Conservation (phyloP, 352 stramenopile species). For the Globisporangium echinulatum region DNA sequence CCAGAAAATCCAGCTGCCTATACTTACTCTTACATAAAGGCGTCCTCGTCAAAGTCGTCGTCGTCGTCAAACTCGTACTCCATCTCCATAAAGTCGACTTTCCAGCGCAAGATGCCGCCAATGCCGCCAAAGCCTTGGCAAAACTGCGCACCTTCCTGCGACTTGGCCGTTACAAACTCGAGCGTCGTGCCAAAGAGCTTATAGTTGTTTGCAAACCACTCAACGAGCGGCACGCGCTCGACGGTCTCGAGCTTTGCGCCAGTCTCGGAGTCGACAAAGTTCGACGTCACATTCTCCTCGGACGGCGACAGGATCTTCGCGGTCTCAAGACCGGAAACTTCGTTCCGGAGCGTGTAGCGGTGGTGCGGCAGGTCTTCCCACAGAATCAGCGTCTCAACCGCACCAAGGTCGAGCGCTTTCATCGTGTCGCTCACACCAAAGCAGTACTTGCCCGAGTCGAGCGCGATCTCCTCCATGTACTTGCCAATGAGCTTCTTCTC, state of each 20-base stretch:
- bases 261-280: slow-evolving; percentile 95
- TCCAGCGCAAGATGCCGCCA: slow-evolving; percentile 97
- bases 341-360: slow-evolving; percentile 93
- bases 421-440: slow-evolving; percentile 99
- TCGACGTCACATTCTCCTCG: slow-evolving; percentile 91
- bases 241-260: slow-evolving; percentile 96
- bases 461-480: slow-evolving; percentile 99
- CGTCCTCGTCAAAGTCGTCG: slow-evolving; percentile 84
- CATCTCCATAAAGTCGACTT: slow-evolving; percentile 98
- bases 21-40: slow-evolving; percentile 85
- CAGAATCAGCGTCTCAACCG: slow-evolving; percentile 99
- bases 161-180: slow-evolving; percentile 98
- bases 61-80: slow-evolving; percentile 92
- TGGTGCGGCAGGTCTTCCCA: slow-evolving; percentile 98
- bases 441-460: slow-evolving; percentile 99
- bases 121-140: slow-evolving; percentile 99
- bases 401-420: slow-evolving; percentile 96
- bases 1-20: slow-evolving; percentile 17
- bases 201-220: slow-evolving; percentile 99
- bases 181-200: slow-evolving; percentile 98
- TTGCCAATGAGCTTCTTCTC: slow-evolving; percentile 99
- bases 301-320: slow-evolving; percentile 72
- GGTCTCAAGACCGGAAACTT: slow-evolving; percentile 83
- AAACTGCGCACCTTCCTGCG: slow-evolving; percentile 98
- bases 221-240: slow-evolving; percentile 95